These are phyloP conservation scores for Lentinula lateritia DNA, from an alignment of 768 basidiomycete species.

Conservation along the genomic window DNA sequence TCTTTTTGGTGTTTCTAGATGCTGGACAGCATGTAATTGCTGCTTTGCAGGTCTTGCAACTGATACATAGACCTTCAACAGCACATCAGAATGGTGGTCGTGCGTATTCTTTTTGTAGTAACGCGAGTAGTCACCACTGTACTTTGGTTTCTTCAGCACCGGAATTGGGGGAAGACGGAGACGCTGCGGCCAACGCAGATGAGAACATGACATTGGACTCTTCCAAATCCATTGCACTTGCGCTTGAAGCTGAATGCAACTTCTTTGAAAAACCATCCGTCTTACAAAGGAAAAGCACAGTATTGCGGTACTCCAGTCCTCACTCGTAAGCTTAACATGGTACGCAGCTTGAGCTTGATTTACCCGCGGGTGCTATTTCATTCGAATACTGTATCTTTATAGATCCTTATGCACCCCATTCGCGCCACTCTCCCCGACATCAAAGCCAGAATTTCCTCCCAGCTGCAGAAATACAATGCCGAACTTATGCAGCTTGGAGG, in stretches of 20 bases:
- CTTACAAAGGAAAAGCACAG: slow-evolving; percentile 90
- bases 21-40: slow-evolving; percentile 1
- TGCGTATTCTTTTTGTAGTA: slow-evolving; percentile 22
- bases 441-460: slow-evolving; percentile 89
- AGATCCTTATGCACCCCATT: slow-evolving; percentile 99
- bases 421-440: slow-evolving; percentile 95
- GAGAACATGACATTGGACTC: slow-evolving; percentile 94
- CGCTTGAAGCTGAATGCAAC: slow-evolving; percentile 83
- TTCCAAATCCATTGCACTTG: slow-evolving; percentile 76
- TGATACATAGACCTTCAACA: slow-evolving; percentile 79
- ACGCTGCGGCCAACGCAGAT: slow-evolving; percentile 80
- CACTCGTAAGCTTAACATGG: slow-evolving; percentile 92
- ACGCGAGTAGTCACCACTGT: neutral
- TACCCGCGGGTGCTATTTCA: neutral
- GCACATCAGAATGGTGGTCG: slow-evolving; percentile 25
- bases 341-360: slow-evolving; percentile 25
- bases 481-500: slow-evolving; percentile 87
- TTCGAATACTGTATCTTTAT: neutral
- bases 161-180: slow-evolving; percentile 30
- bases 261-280: slow-evolving; percentile 92
- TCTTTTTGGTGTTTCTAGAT: neutral
- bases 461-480: slow-evolving; percentile 81
- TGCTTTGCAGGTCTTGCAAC: slow-evolving; percentile 72
- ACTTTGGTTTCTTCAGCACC: slow-evolving; percentile 1
- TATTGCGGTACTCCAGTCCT: slow-evolving; percentile 98